These are phyloP conservation scores for Whalleya microplaca DNA, from an alignment of 2,329 filamentous ascomycete species.

Conservation along the genomic window DNA sequence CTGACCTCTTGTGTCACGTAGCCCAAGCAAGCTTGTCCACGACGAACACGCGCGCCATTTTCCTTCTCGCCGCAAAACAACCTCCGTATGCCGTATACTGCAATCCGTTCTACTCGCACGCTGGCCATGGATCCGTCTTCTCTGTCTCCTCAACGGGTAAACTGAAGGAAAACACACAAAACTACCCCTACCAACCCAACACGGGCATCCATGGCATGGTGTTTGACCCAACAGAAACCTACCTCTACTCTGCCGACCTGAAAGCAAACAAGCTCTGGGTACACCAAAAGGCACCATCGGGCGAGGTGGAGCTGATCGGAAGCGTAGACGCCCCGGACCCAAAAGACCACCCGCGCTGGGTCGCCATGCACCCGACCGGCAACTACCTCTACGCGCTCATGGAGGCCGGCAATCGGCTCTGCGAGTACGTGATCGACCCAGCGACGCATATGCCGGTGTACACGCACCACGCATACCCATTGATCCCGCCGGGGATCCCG, in stretches of 20 bases:
- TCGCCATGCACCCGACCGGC: constrained; percentile 78
- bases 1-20: constrained; percentile 39
- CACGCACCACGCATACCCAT: constrained; percentile 74
- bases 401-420: constrained; percentile 85
- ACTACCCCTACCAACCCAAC: constrained; percentile 71
- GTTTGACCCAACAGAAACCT: constrained; percentile 73
- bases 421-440: constrained; percentile 79
- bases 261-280: constrained; percentile 82
- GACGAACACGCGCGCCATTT: constrained; percentile 87
- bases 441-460: constrained; percentile 75
- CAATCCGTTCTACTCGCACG: constrained; percentile 88
- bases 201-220: constrained; percentile 83
- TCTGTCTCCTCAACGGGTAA: constrained; percentile 59
- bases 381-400: constrained; percentile 84
- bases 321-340: constrained; percentile 71
- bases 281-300: constrained; percentile 69
- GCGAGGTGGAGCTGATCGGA: constrained; percentile 70
- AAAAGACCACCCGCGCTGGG: constrained; percentile 84
- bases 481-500: constrained; percentile 75
- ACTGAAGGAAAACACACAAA: constrained; percentile 69
- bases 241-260: constrained; percentile 80
- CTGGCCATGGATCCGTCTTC: constrained; percentile 81
- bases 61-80: constrained; percentile 77
- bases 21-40: constrained; percentile 68
- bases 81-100: constrained; percentile 83